Evolutionary conservation across 169 alveolate genomes (phyloP).

Genomic region (Theileria orientalis): DNA sequence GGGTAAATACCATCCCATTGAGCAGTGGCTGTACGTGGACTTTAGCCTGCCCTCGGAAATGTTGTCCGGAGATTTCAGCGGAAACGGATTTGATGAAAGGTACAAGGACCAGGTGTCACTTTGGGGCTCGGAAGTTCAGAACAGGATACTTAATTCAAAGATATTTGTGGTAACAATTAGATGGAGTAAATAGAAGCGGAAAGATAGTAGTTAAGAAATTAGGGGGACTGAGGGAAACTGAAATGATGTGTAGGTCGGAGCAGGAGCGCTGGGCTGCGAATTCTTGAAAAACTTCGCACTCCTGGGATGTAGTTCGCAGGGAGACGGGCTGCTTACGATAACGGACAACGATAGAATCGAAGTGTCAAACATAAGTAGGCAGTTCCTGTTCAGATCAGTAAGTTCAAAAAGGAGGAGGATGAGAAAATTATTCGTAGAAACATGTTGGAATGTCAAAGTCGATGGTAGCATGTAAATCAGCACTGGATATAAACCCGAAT

Average conservation of each 20-base stretch:
- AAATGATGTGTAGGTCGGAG: conserved; percentile 85
- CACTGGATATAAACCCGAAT: conserved; percentile 84
- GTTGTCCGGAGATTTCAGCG: conserved; percentile 42
- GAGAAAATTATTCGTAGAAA: conserved; percentile 25
- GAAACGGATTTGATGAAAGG: conserved; percentile 56
- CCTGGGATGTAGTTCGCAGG: conserved; percentile 90
- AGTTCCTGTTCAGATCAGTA: conserved; percentile 94
- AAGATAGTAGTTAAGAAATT: neutral
- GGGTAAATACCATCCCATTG: conserved; percentile 97
- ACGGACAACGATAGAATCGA: conserved; percentile 98
- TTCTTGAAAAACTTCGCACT: conserved; percentile 94
- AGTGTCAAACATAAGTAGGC: conserved; percentile 95
- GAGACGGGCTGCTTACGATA: conserved; percentile 84
- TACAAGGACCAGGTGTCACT: conserved; percentile 67
- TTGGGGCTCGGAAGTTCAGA: conserved; percentile 70
- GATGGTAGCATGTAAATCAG: conserved; percentile 80
- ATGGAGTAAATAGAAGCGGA: neutral
- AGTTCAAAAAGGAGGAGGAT: conserved; percentile 64
- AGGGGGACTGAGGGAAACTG: too few relatives aligned
- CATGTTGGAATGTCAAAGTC: conserved; percentile 78
- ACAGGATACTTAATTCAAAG: conserved; percentile 52
- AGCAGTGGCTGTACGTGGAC: conserved; percentile 94
- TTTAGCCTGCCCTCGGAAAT: conserved; percentile 76
- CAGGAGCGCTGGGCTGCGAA: conserved; percentile 99
- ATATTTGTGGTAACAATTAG: conserved; percentile 41